Evolutionary conservation across 2,329 filamentous ascomycete species (phyloP), one percentile per base, ranked within the genome.

Genomic region (Fusarium domesticum): DNA sequence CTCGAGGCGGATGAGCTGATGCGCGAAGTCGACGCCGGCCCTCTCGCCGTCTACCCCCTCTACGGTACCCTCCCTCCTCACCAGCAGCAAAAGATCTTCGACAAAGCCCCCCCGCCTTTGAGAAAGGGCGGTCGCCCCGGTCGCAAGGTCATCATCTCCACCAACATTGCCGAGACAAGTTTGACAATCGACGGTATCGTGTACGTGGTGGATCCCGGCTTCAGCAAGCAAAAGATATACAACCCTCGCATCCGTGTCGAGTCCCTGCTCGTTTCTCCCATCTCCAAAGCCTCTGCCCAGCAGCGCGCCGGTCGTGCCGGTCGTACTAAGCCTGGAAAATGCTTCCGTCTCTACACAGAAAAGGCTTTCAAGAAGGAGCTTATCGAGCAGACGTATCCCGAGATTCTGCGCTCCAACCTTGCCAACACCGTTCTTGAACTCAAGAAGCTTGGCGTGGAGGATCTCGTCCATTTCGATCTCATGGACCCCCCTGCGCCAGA

Each of bases 191-290:
- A 98, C 64, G 93, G 93, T 65, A 98, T 98, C 53, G 93, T 98
- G 28, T 98, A 96, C 63, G 93, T 98, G 25, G 92, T 98, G n/a
- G 93, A 98, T 62, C 92, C 93, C 2, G 93, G 93, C 28, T 98
- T 98, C 74, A 96, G 90, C 73, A 98, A 98, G 74, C 93, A 98
- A 64, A 98, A 97, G 71, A 93, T 97, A 51, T 98, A 97, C 76
- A 97, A 98, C 68, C 92, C 93, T 17, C 84, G 93, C 49, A 95
- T 96, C 59, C 84, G 93, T 67, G 91, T 98, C 53, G 93, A 98
- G 70, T 97, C 93, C 1, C 78, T 98, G 6, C 77, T 98, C n/a
- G 92, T 98, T 5, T 96, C 93, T 3, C 91, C 93, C 17, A 97
- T 98, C 57, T 97, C 91, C 47, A 97, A 96, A 68, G 93, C 93